Percentiles rank a stretch among this genome's conserved stretches.
phyloP scores from a whole-genome alignment of 495 filamentous ascomycete genomes.

The Lindgomyces ingoldianus region DNA sequence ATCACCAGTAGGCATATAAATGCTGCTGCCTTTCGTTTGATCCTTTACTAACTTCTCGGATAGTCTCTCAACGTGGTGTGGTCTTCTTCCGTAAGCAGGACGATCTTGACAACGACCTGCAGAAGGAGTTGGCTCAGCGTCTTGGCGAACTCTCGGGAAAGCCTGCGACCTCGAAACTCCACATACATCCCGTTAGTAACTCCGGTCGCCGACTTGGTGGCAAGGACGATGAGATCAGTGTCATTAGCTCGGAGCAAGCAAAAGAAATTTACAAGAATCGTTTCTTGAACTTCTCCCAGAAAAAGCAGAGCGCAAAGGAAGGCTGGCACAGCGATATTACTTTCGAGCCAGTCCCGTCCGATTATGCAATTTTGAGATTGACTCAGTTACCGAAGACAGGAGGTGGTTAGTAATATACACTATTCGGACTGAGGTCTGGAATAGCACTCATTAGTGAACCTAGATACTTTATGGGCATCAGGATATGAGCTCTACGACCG shows the following conservation, averaged over 20 bases:
- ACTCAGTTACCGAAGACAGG: constrained; percentile 65
- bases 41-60: background rate
- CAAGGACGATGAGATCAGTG: constrained; percentile 70
- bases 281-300: constrained; percentile 19
- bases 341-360: constrained; percentile 44
- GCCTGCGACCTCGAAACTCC: constrained; percentile 50
- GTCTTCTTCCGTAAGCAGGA: constrained; percentile 81
- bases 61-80: constrained; percentile 78
- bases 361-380: constrained; percentile 47
- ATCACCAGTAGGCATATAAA: constrained; percentile 57
- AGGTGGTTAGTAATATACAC: constrained; percentile 56
- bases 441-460: background rate
- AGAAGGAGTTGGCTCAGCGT: constrained; percentile 67
- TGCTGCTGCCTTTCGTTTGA: background rate
- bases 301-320: constrained; percentile 36
- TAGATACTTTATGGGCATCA: constrained; percentile 74
- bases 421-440: background rate
- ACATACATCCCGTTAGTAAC: constrained; percentile 74
- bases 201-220: constrained; percentile 58
- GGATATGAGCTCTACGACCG: constrained; percentile 81
- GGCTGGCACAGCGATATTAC: constrained; percentile 46
- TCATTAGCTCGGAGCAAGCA: constrained; percentile 62
- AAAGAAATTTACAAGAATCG: constrained; percentile 49
- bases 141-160: constrained; percentile 64
- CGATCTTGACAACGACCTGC: constrained; percentile 61